Conservation (phyloP, 768 basidiomycete species). For the Panaeolus papilionaceus region DNA sequence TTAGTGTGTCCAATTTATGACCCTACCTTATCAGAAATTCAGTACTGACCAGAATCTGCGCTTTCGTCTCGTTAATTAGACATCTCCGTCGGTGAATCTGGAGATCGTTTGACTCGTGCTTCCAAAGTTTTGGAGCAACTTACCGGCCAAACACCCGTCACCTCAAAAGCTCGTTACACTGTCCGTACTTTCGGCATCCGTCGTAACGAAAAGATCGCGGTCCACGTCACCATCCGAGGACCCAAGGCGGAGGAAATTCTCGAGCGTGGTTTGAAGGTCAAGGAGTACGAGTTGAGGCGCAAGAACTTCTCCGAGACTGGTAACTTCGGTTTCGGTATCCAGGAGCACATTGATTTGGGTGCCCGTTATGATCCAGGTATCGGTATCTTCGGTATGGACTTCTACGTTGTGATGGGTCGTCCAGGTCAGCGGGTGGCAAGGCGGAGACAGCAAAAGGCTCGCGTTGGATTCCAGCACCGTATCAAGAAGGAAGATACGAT, state of each 20-base stretch:
- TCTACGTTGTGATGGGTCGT: slow-evolving; percentile 97
- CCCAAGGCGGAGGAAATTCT: slow-evolving; percentile 99
- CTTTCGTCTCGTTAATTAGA: slow-evolving; percentile 53
- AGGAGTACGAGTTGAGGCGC: slow-evolving; percentile 98
- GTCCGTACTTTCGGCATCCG: slow-evolving; percentile 99
- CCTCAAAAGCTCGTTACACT: slow-evolving; percentile 99
- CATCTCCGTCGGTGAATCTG: slow-evolving; percentile 99
- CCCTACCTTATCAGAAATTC: slow-evolving; percentile 10
- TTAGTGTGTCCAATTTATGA: slow-evolving; percentile 73
- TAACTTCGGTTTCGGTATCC: slow-evolving; percentile 99
- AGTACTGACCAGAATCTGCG: slow-evolving; percentile 16
- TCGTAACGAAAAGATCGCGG: slow-evolving; percentile 99
- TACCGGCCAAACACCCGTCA: slow-evolving; percentile 98
- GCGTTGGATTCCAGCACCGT: slow-evolving; percentile 87
- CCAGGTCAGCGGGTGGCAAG: slow-evolving; percentile 91
- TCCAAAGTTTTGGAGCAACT: slow-evolving; percentile 99
- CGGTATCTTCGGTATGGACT: slow-evolving; percentile 99
- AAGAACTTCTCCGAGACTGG: slow-evolving; percentile 98
- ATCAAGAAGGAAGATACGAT: slow-evolving; percentile 97
- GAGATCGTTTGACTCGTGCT: slow-evolving; percentile 97
- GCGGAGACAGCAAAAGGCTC: slow-evolving; percentile 88
- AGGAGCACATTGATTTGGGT: slow-evolving; percentile 99
- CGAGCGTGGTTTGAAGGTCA: slow-evolving; percentile 98
- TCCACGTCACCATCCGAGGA: slow-evolving; percentile 98
- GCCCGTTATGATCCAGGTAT: slow-evolving; percentile 98